Conservation (phyloP, 2,329 filamentous ascomycete species). For the Fusarium annulatum region DNA sequence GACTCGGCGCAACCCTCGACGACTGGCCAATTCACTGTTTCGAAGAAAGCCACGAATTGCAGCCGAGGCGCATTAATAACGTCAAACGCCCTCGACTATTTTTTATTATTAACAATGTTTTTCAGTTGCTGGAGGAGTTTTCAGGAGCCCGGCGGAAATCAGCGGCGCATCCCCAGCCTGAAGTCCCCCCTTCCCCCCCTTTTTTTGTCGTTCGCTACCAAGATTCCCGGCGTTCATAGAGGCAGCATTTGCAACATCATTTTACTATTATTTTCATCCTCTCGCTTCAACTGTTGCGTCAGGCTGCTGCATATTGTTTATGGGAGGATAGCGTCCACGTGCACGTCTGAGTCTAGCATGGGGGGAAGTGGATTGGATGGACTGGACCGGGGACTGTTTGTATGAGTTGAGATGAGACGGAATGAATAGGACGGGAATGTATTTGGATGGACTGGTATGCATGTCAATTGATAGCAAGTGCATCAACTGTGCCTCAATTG, state of each 20-base stretch:
- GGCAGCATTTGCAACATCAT: conserved; percentile 36
- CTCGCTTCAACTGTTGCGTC: conserved; percentile 12
- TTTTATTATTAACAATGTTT: not conserved
- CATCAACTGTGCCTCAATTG: conserved; percentile 14
- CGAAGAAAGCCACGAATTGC: conserved; percentile 23
- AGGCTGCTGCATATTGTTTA: conserved; percentile 28
- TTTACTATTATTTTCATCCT: conserved; percentile 28
- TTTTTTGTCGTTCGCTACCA: conserved; percentile 38
- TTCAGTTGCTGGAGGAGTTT: conserved; percentile 26
- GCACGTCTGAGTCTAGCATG: not conserved
- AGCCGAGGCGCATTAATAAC: conserved; percentile 20
- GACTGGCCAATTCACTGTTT: conserved; percentile 27
- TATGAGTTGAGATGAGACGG: conserved; percentile 8
- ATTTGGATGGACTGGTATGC: conserved; percentile 18
- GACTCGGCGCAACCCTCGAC: conserved; percentile 21
- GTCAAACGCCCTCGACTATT: conserved; percentile 13
- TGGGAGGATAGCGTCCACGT: conserved; percentile 11
- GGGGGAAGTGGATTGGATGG: conserved; percentile 14
- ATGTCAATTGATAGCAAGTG: conserved; percentile 33
- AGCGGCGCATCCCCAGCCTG: not conserved
- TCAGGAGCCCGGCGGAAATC: not conserved
- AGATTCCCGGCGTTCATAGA: conserved; percentile 42
- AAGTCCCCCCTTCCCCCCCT: not conserved
- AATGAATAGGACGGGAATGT: conserved; percentile 12
- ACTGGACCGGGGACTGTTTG: not conserved